Conservation (phyloP, 2,329 filamentous ascomycete genomes). For the Aspergillus sp. region DNA sequence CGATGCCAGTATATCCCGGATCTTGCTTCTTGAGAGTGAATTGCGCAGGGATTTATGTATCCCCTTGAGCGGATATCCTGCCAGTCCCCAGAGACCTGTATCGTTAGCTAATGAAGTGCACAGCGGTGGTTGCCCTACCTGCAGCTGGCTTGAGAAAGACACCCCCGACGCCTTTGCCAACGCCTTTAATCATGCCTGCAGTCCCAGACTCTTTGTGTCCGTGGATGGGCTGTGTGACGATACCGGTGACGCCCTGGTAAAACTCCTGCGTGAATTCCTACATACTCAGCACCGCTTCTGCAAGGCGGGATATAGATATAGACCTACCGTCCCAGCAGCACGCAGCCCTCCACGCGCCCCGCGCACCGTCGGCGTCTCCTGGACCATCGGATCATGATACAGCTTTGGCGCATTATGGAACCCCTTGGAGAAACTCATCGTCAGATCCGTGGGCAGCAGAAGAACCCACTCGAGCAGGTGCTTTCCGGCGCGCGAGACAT, state of each 20-base stretch:
- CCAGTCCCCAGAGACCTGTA: conserved; percentile 30
- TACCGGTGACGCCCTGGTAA: conserved; percentile 77
- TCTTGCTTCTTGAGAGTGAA: conserved; percentile 27
- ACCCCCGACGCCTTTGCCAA: conserved; percentile 82
- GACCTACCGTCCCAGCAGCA: conserved; percentile 66
- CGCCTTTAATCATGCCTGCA: conserved; percentile 71
- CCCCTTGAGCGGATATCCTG: conserved; percentile 33
- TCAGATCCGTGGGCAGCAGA: conserved; percentile 81
- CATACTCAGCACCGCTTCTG: neutral
- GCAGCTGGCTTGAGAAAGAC: conserved; percentile 79
- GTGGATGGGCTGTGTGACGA: conserved; percentile 74
- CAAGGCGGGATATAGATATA: neutral
- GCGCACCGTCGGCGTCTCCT: conserved; percentile 76
- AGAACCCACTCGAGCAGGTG: conserved; percentile 74
- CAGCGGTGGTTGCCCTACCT: conserved; percentile 48
- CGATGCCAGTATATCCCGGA: conserved; percentile 26
- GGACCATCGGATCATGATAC: conserved; percentile 80
- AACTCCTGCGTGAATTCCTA: conserved; percentile 72
- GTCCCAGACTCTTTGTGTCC: conserved; percentile 66
- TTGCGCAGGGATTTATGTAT: conserved; percentile 31
- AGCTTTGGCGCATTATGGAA: conserved; percentile 85
- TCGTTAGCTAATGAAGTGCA: neutral
- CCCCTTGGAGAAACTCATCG: conserved; percentile 76
- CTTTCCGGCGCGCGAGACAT: conserved; percentile 66
- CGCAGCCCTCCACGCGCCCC: conserved; percentile 72